Evolutionary conservation across 23 red algal species (phyloP).

Genomic region (Gracilaria vermiculophylla): DNA sequence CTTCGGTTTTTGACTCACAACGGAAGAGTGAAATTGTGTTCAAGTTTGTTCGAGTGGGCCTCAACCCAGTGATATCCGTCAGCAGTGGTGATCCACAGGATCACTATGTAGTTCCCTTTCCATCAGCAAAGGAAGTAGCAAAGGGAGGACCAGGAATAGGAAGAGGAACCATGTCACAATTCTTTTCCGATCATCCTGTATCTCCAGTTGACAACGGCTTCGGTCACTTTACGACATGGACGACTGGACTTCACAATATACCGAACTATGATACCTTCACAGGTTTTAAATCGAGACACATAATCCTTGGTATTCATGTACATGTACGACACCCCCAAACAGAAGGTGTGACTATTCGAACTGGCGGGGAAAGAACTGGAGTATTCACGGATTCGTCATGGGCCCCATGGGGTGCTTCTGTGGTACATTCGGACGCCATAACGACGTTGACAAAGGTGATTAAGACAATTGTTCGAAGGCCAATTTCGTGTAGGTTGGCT

Average conservation of each 20-base stretch:
- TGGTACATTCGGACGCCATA: slow-evolving; percentile 75
- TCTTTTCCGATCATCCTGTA: slow-evolving; percentile 35
- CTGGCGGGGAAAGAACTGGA: slow-evolving; percentile 6
- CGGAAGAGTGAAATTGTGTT: slow-evolving; percentile 46
- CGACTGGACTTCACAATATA: slow-evolving; percentile 44
- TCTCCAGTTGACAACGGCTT: slow-evolving; percentile 14
- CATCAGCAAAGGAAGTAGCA: slow-evolving; percentile 20
- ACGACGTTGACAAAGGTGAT: slow-evolving; percentile 65
- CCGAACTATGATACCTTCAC: slow-evolving; percentile 53
- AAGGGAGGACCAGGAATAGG: slow-evolving; percentile 62
- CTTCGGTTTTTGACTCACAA: slow-evolving; percentile 41
- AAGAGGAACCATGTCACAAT: not conserved
- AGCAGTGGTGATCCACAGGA: slow-evolving; percentile 60
- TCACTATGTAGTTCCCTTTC: slow-evolving; percentile 73
- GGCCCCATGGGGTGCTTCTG: slow-evolving; percentile 27
- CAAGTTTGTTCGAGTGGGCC: slow-evolving; percentile 54
- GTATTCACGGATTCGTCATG: slow-evolving; percentile 25
- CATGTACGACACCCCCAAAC: slow-evolving; percentile 45
- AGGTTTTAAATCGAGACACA: slow-evolving; percentile 15
- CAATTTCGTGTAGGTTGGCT: slow-evolving; percentile 41
- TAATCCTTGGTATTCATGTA: slow-evolving; percentile 57
- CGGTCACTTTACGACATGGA: slow-evolving; percentile 64
- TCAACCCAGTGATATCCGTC: slow-evolving; percentile 46
- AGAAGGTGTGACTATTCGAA: slow-evolving; percentile 1
- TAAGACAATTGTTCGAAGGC: slow-evolving; percentile 49